Conservation (phyloP, 768 basidiomycete genomes). For the Podaxis sp. region DNA sequence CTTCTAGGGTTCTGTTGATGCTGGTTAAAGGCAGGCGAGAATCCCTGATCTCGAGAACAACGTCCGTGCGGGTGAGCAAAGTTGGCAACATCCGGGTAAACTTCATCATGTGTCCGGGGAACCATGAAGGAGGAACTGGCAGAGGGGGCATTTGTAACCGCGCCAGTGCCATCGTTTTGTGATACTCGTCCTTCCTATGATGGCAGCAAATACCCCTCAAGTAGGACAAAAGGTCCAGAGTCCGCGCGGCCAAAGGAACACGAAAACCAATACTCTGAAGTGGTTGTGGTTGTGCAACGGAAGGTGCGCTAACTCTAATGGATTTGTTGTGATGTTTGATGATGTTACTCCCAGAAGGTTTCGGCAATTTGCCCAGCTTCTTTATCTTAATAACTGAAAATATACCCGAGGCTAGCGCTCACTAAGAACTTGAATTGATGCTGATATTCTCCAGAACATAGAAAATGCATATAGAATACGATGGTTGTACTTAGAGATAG, state of each 20-base stretch:
- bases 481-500: neutral
- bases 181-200: neutral
- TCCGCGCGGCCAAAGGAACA: neutral
- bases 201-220: neutral
- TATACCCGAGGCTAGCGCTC: neutral
- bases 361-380: conserved; percentile 3
- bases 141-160: conserved; percentile 44
- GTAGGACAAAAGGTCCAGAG: neutral
- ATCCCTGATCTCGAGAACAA: conserved; percentile 94
- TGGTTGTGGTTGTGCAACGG: neutral
- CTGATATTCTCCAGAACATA: neutral
- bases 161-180: conserved; percentile 29
- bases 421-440: neutral
- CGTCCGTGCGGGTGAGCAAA: conserved; percentile 77
- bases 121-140: conserved; percentile 86
- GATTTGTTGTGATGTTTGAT: conserved; percentile 11
- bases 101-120: conserved; percentile 92
- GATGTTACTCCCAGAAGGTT: conserved; percentile 6
- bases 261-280: neutral
- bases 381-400: neutral
- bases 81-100: conserved; percentile 77
- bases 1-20: conserved; percentile 88
- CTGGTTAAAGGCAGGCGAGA: conserved; percentile 90
- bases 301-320: neutral
- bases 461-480: conserved; percentile 7